Evolutionary conservation across 768 basidiomycete genomes (phyloP).

Genomic region (Fistulinella prunicolor): DNA sequence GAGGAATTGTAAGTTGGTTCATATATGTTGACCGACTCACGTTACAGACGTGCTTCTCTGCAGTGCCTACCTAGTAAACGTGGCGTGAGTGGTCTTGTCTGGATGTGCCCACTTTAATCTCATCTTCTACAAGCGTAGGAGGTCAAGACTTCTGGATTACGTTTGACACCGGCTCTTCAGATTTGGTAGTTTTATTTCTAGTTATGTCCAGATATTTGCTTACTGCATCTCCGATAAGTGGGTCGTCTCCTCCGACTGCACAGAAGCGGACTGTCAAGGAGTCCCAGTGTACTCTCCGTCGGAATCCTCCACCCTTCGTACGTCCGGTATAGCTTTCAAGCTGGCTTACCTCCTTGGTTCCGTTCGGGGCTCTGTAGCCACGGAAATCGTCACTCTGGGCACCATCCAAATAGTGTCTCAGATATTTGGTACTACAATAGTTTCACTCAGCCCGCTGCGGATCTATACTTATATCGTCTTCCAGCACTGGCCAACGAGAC

Average conservation of each 20-base stretch:
- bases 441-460: background rate
- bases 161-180: slow-evolving; percentile 58
- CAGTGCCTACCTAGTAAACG: slow-evolving; percentile 41
- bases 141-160: slow-evolving; percentile 44
- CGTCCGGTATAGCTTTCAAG: slow-evolving; percentile 38
- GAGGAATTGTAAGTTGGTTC: slow-evolving; percentile 32
- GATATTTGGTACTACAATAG: slow-evolving; percentile 39
- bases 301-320: slow-evolving; percentile 28
- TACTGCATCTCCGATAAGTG: slow-evolving; percentile 35
- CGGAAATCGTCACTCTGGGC: slow-evolving; percentile 47
- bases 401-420: slow-evolving; percentile 45
- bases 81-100: slow-evolving; percentile 27
- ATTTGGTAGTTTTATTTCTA: slow-evolving; percentile 38
- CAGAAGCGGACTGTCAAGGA: slow-evolving; percentile 41
- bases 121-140: slow-evolving; percentile 35
- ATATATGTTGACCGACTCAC: background rate
- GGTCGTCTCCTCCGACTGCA: slow-evolving; percentile 49
- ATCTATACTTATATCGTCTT: slow-evolving; percentile 1
- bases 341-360: slow-evolving; percentile 52
- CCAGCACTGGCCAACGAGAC: slow-evolving; percentile 48
- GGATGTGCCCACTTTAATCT: background rate
- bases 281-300: slow-evolving; percentile 41
- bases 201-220: slow-evolving; percentile 1
- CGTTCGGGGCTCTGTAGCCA: slow-evolving; percentile 50
- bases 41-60: background rate